A percentile compares a stretch with the other conserved stretches of the same genome.
Conservation (phyloP, 2,329 filamentous ascomycete species). For the Ceratocystis alfenasii region DNA sequence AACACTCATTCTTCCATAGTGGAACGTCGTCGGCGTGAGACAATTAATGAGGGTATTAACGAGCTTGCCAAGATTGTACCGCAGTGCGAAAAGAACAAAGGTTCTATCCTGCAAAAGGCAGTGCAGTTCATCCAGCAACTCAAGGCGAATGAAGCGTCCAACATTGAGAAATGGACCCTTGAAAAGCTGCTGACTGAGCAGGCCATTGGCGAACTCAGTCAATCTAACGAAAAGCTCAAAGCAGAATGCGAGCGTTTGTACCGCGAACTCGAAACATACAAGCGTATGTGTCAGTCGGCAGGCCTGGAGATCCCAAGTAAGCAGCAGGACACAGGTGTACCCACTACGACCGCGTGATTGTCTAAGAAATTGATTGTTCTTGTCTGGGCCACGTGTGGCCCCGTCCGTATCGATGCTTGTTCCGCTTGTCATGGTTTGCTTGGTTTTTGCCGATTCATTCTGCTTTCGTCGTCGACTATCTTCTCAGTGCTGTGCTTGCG, state of each 20-base stretch:
- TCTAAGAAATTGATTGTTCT: neutral
- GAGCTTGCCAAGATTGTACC: slow-evolving; percentile 96
- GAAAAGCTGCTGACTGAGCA: slow-evolving; percentile 85
- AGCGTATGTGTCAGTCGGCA: slow-evolving; percentile 52
- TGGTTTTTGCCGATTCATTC: neutral
- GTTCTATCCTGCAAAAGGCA: slow-evolving; percentile 83
- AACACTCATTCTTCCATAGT: slow-evolving; percentile 43
- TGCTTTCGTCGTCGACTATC: neutral
- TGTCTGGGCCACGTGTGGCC: neutral
- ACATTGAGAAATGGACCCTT: slow-evolving; percentile 86
- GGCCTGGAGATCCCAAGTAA: slow-evolving; percentile 35
- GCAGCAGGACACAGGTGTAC: slow-evolving; percentile 12
- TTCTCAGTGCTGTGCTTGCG: neutral
- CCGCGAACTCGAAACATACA: slow-evolving; percentile 68
- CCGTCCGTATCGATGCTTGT: neutral
- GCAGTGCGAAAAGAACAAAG: slow-evolving; percentile 97
- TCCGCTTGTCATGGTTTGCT: no score
- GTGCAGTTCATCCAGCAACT: slow-evolving; percentile 91
- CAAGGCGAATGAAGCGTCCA: slow-evolving; percentile 85
- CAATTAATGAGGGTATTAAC: slow-evolving; percentile 98
- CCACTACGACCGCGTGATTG: slow-evolving; percentile 11
- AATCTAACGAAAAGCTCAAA: slow-evolving; percentile 79
- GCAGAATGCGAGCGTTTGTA: slow-evolving; percentile 66
- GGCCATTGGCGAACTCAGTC: slow-evolving; percentile 75
- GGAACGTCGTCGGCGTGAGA: slow-evolving; percentile 89